Conservation (phyloP, 345 rosid genomes). For the Boechera stricta region DNA sequence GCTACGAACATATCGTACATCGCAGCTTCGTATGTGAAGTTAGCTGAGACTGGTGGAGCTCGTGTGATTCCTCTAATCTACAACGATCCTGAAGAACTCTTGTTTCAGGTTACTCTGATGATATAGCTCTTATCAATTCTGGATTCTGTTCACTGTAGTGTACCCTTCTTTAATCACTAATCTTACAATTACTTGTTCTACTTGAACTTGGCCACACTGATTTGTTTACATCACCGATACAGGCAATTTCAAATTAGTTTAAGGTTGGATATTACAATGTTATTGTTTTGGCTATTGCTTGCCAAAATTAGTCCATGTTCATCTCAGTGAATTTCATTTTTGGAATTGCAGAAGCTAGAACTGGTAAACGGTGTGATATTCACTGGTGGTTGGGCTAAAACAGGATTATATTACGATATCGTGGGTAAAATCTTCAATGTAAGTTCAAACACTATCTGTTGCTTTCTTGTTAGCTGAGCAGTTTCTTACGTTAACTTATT, state of each 20-base stretch:
- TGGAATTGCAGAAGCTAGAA: conserved; percentile 67
- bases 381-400: conserved; percentile 91
- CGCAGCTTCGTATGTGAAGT: conserved; percentile 88
- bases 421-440: conserved; percentile 61
- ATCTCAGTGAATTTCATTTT: conserved; percentile 2
- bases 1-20: conserved; percentile 64
- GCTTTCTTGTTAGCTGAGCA: not conserved
- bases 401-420: conserved; percentile 54
- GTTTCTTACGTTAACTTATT: not conserved
- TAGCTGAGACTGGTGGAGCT: conserved; percentile 90
- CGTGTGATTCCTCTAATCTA: conserved; percentile 86
- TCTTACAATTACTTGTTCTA: too few species aligned
- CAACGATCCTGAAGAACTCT: conserved; percentile 68
- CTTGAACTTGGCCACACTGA: not conserved
- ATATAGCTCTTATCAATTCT: not conserved
- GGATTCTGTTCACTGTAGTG: not conserved
- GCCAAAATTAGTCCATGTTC: not conserved
- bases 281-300: not conserved
- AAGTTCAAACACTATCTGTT: not conserved
- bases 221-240: too few species aligned
- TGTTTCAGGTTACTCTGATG: conserved; percentile 56
- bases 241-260: too few species aligned
- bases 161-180: not conserved
- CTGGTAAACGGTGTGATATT: conserved; percentile 79
- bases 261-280: not conserved